A percentile compares a stretch with the other conserved stretches of the same genome.
phyloP scores from a whole-genome alignment of 352 stramenopile species.

The Phytophthora boehmeriae region DNA sequence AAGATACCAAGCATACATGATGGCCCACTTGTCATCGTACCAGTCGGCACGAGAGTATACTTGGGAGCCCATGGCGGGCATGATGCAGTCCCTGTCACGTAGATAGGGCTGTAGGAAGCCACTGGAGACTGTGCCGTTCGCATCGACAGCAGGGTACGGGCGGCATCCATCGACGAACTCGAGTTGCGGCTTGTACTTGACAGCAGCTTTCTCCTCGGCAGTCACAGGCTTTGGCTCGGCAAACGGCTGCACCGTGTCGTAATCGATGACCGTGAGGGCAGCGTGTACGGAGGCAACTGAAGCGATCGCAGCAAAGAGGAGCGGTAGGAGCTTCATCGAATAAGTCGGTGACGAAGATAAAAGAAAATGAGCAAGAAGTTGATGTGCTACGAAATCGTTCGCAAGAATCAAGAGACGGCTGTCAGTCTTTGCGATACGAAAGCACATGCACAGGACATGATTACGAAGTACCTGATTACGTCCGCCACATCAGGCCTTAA shows the following conservation, averaged over 20 bases:
- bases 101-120: too few relatives aligned
- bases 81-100: constrained; percentile 28
- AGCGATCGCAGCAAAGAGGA: constrained; percentile 12
- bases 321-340: constrained; percentile 18
- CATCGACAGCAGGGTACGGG: constrained; percentile 39
- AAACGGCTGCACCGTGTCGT: constrained; percentile 25
- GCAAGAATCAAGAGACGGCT: too few relatives aligned
- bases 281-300: constrained; percentile 6
- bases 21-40: constrained; percentile 31
- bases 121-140: constrained; percentile 24
- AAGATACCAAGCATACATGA: constrained; percentile 43
- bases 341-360: too few relatives aligned
- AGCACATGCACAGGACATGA: too few relatives aligned
- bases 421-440: too few relatives aligned
- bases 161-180: constrained; percentile 36
- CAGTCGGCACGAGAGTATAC: constrained; percentile 28
- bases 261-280: constrained; percentile 28
- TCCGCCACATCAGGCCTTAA: too few relatives aligned
- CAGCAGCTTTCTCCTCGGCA: constrained; percentile 9
- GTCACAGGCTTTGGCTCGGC: constrained; percentile 5
- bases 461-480: too few relatives aligned
- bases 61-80: constrained; percentile 26
- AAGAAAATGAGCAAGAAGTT: too few relatives aligned
- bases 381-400: too few relatives aligned
- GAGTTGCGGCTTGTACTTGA: constrained; percentile 29